Base-by-base conservation (phyloP, 352 stramenopile species). In the Halophytophthora polymorphica region DNA sequence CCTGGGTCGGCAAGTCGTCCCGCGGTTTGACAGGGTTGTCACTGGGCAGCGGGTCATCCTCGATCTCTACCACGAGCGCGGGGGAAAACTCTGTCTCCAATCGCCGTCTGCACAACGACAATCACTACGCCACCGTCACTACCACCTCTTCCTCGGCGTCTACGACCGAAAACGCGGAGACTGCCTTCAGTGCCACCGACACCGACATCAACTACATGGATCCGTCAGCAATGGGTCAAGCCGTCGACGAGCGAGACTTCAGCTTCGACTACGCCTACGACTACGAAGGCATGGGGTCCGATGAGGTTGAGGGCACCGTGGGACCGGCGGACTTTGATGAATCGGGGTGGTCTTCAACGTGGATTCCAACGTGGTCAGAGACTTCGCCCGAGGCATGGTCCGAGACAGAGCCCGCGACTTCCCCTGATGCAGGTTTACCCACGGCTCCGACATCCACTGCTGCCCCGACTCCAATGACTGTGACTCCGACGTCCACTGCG, bases 11-110 rank as follows among this genome's bases (percentile, higher is more conserved):
- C 0, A 40, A 39, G 4, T 60, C 62, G 14, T 40, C 21, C 4
- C 29, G 66, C 7, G 41, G 53, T 18, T 65, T 58, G 2, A 36
- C 53, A 19, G 65, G 63, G 58, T 53, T 62, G n/a, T 65, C 25
- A 10, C 25, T 31, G 4, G 25, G 25, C 25, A 31, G 25, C 8
- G 25, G 25, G 4, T 31, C 25, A 8, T 31, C 25, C 25, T 31
- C 4, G 25, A 4, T 31, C 25, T 10, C 4, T 8, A 10, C 25
- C 25, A 31, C 8, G 25, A 31, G 25, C 8, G 8, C 25, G 4
- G 25, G 25, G 25, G 25, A 8, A 8, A 10, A 4, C 25, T 31
- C 25, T 31, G 25, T 8, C 25, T 31, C 25, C 25, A 31, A 8
- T 31, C 25, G 25, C 4, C 25, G 25, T 10, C 25, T 31, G 8